These are phyloP conservation scores for Breynia disticha DNA, from an alignment of 441 rosid species.

Conservation along the genomic window DNA sequence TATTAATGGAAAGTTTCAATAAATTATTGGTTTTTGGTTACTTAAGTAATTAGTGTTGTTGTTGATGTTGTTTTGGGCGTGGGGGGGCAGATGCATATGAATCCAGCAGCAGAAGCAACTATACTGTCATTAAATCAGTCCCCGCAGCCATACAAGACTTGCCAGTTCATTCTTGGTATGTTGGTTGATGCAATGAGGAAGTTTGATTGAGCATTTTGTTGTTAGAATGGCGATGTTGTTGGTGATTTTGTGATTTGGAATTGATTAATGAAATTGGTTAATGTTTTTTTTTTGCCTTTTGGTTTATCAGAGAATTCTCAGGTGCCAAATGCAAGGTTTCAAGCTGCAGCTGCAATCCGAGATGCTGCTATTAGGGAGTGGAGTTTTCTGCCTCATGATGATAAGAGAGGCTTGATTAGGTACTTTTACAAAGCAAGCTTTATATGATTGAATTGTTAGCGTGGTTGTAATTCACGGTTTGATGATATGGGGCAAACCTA, in stretches of 20 bases:
- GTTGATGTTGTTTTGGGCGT: conserved; percentile 1
- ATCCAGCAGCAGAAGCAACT: conserved; percentile 82
- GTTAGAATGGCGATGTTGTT: too few relatives aligned
- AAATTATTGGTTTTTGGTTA: too few relatives aligned
- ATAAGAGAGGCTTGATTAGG: conserved; percentile 76
- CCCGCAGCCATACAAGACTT: conserved; percentile 76
- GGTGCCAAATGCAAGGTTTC: conserved; percentile 88
- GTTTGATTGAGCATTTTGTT: too few relatives aligned
- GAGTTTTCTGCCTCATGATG: conserved; percentile 67
- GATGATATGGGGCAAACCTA: too few relatives aligned
- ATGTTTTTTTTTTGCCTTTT: conserved; percentile 1
- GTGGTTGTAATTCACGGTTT: too few relatives aligned
- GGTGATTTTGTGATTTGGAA: too few relatives aligned
- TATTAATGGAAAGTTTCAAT: too few relatives aligned
- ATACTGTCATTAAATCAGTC: conserved; percentile 73
- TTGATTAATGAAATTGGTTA: too few relatives aligned
- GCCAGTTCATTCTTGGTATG: conserved; percentile 82
- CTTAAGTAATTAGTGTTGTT: too few relatives aligned
- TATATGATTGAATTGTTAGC: neutral
- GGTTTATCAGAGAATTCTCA: conserved; percentile 67
- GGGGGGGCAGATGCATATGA: conserved; percentile 74
- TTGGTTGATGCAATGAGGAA: neutral
- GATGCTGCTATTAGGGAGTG: conserved; percentile 97
- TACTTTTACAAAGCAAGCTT: conserved; percentile 9
- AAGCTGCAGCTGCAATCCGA: conserved; percentile 90